A percentile compares a stretch with the other conserved stretches of the same genome.
These are phyloP conservation scores for Pseudohalonectria lignicola DNA, from an alignment of 2,329 filamentous ascomycete genomes.

Conservation along the genomic window DNA sequence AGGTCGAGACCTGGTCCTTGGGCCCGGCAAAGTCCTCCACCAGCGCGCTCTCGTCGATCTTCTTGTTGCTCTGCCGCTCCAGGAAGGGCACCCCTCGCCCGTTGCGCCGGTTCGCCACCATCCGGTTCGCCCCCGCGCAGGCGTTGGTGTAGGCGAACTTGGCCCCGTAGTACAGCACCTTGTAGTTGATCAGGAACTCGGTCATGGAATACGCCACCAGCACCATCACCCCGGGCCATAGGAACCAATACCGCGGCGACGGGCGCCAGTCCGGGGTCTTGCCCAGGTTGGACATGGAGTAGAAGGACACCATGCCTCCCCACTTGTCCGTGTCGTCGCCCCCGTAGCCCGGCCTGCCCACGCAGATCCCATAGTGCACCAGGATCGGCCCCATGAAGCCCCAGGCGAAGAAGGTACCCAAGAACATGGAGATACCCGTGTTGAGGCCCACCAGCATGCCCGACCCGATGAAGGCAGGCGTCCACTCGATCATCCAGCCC, in stretches of 20 bases:
- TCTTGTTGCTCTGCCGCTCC: slow-evolving; percentile 10
- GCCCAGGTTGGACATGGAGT: slow-evolving; percentile 10
- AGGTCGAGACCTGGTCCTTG: slow-evolving; percentile 37
- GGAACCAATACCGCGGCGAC: slow-evolving; percentile 29
- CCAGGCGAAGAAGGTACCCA: slow-evolving; percentile 44
- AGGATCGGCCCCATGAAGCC: slow-evolving; percentile 35
- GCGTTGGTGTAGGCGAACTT: slow-evolving; percentile 15
- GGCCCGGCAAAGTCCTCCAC: slow-evolving; percentile 28
- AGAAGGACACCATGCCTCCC: background rate
- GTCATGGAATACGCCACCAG: slow-evolving; percentile 27
- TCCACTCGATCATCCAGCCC: slow-evolving; percentile 50
- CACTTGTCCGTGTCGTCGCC: background rate
- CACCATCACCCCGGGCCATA: slow-evolving; percentile 33
- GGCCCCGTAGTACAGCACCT: slow-evolving; percentile 21
- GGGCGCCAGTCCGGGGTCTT: slow-evolving; percentile 7
- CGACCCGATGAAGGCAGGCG: slow-evolving; percentile 49
- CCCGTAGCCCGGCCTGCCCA: slow-evolving; percentile 6
- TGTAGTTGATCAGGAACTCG: slow-evolving; percentile 28
- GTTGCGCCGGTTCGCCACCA: background rate
- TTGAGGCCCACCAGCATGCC: slow-evolving; percentile 40
- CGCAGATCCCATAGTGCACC: slow-evolving; percentile 30
- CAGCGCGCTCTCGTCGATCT: slow-evolving; percentile 17
- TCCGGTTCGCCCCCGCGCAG: background rate
- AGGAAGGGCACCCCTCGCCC: background rate
- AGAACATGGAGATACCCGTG: slow-evolving; percentile 45